Evolutionary conservation across 352 stramenopile genomes (phyloP), one percentile per base, ranked within the genome.

Genomic region (Blastocystis sp.): DNA sequence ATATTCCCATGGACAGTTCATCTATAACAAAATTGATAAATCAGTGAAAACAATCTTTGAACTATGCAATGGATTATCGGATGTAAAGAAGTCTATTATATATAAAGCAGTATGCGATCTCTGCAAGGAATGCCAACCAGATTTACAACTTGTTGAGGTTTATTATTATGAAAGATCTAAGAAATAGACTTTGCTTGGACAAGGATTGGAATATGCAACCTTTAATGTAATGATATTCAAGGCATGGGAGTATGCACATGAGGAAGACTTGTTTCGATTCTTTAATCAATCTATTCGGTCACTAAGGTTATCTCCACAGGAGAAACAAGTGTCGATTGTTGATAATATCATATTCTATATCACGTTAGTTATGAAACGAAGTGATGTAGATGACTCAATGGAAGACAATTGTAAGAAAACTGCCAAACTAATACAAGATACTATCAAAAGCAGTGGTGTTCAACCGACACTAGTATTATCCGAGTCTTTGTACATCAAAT

Each of bases 21-120:
- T 80, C 54, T 80, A 80, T 23, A 47, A 80, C 39, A 80, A 80
- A 53, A 80, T 80, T 26, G 55, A 80, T 11, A 80, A 80, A 41
- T 50, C 70, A 9, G 55, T 47, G 4, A 80, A 80, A 43, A 43
- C 34, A 7, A 41, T 80, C 3, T 80, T 80, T 43, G 7, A 41
- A 13, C 23, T 80, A n/a, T 61, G 37, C 34, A 20, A 61, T 23
- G 50, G 64, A 26, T 18, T 80, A 53, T 23, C 45, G 34, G 37
- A 50, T 11, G 8, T 47, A 18, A 80, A 80, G 45, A 41, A 47
- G 15, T 61, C 37, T 8, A 23, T 80, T 0, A 47, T 80, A 11
- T 80, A 61, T 53, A 80, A 80, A 62, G 70, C 70, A 4, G 55
- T 80, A 29, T 80, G 70, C 34, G 70, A 80, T 41, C 54, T 80